These are phyloP conservation scores for Draba incana DNA, from an alignment of 345 rosid genomes.

Conservation along the genomic window DNA sequence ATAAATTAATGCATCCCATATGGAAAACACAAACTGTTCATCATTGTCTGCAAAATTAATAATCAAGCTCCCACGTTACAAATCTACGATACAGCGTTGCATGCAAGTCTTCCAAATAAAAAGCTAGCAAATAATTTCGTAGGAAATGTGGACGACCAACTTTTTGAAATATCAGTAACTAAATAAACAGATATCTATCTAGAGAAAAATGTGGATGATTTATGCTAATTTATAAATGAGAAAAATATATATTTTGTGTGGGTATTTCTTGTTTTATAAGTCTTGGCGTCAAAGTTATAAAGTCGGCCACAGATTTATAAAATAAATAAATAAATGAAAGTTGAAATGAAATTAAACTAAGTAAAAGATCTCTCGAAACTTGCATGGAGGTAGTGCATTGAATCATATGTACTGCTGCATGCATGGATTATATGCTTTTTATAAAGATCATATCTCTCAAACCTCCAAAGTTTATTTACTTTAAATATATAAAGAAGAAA, in stretches of 20 bases:
- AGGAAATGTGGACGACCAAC: neutral
- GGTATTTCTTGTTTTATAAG: neutral
- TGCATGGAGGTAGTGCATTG: constrained; percentile 35
- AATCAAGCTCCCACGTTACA: constrained; percentile 40
- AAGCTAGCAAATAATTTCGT: constrained; percentile 6
- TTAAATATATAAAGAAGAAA: constrained; percentile 16
- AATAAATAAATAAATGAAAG: constrained; percentile 10
- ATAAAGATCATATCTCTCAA: constrained; percentile 34
- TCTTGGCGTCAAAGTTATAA: constrained; percentile 4
- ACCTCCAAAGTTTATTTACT: constrained; percentile 29
- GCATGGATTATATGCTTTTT: constrained; percentile 40
- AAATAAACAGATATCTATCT: too few species aligned
- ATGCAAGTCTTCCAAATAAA: neutral
- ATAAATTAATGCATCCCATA: constrained; percentile 24
- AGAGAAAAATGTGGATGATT: neutral
- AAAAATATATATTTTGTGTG: too few species aligned
- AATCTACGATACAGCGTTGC: neutral
- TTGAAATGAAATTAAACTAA: neutral
- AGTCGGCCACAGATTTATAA: neutral
- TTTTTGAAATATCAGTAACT: neutral
- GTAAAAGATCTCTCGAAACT: constrained; percentile 32
- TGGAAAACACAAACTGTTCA: constrained; percentile 34
- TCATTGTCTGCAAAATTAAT: constrained; percentile 31
- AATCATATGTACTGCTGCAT: constrained; percentile 41
- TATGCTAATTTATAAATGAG: neutral